Evolutionary conservation across 106 monocot species (phyloP), one percentile per base, ranked within the genome.

Genomic region (Dendrobium nobile): DNA sequence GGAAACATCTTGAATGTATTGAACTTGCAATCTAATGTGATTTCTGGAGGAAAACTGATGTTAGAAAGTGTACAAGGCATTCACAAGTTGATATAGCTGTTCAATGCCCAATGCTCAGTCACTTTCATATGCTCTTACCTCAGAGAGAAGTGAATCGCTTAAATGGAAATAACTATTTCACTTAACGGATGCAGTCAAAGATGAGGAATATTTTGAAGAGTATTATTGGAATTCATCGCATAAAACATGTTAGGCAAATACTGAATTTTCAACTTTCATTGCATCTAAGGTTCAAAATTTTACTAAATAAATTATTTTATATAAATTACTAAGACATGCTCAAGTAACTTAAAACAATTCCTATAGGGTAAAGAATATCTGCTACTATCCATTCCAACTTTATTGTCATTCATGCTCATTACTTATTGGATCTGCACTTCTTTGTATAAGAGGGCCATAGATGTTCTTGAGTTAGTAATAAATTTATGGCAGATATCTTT

Each of bases 401-500:
- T n/a, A 22, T 22, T 61, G 61, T 22, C 5, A 61, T 22, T 2
- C 4, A 22, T 61, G n/a, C n/a, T 10, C 20, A 61, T 61, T 61
- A 61, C 22, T 61, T 61, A 61, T 22, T 61, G 61, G 15, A 61
- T 61, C 22, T 61, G 20, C 8, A n/a, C 61, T 19, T 19, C 13
- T 19, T 5, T 61, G 61, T 3, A 61, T 61, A 22, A 51, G 51
- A 51, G 51, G 51, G 13, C 9, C 22, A 22, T 61, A 61, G 51
- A 61, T 48, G 22, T 31, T 3, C 47, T 83, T 24, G 67, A 68
- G 28, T 26, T 27, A 37, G 61, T 24, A 19, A 41, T 74, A 54
- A 80, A 79, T 65, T 24, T n/a, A 28, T 70, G 28, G 73, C 89
- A 96, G 96, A 87, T 96, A 27, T 84, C 56, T 79, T 88, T 82